A percentile compares a stretch with the other conserved stretches of the same genome.
phyloP scores from a whole-genome alignment of 202 grass and related monocot genomes.

The Hordeum pubiflorum region DNA sequence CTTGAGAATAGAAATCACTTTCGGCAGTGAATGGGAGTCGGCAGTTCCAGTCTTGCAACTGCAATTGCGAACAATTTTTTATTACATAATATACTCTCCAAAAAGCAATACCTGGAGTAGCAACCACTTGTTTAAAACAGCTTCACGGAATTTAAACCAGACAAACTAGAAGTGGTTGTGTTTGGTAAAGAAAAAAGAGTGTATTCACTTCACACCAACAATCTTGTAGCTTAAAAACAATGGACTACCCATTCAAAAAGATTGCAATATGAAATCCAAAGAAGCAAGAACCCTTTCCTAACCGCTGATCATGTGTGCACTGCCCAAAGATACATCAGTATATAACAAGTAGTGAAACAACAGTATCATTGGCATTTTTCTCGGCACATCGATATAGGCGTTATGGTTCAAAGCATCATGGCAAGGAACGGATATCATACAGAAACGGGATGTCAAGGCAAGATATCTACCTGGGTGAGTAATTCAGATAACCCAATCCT shows the following conservation, averaged over 20 bases:
- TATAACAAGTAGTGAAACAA: not conserved
- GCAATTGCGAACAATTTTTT: constrained; percentile 30
- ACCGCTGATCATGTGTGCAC: not conserved
- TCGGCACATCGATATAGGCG: constrained; percentile 9
- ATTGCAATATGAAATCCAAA: not conserved
- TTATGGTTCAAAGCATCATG: not conserved
- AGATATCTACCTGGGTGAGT: constrained; percentile 50
- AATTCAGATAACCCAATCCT: constrained; percentile 80
- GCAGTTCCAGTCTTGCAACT: constrained; percentile 98
- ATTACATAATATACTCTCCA: not conserved
- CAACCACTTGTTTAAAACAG: not conserved
- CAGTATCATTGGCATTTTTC: not conserved
- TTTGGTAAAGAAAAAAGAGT: not conserved
- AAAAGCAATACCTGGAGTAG: constrained; percentile 11
- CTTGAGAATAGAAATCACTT: constrained; percentile 89
- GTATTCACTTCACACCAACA: not conserved
- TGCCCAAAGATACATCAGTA: not conserved
- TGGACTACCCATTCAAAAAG: not conserved
- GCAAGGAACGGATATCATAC: not conserved
- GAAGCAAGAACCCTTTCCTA: constrained; percentile 1
- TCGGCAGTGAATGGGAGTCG: constrained; percentile 71
- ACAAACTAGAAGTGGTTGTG: not conserved
- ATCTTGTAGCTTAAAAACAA: not conserved
- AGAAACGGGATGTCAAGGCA: not conserved
- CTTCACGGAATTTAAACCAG: not conserved